Conservation (phyloP, 495 filamentous ascomycete species). For the Chaetomium cochliodes region DNA sequence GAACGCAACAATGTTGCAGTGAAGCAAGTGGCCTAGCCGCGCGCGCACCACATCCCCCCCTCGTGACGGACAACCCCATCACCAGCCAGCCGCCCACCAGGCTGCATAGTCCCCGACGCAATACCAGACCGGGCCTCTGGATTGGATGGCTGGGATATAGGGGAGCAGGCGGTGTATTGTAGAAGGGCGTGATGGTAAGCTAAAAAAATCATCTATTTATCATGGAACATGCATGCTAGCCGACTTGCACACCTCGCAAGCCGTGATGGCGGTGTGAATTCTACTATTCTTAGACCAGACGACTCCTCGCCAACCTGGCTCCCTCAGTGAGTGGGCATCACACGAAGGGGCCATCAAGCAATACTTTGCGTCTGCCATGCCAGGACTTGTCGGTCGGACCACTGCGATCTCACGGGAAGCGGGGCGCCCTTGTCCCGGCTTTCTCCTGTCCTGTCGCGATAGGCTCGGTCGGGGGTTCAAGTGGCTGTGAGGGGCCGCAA, state of each 20-base stretch:
- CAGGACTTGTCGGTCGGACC: no score
- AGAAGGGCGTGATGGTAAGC: neutral
- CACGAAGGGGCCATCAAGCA: no score
- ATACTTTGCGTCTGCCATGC: no score
- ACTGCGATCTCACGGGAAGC: no score
- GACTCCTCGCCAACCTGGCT: no score
- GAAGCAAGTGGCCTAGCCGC: neutral
- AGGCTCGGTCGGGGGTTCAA: no score
- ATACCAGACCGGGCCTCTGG: neutral
- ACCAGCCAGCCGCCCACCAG: constrained; percentile 3
- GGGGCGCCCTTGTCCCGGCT: no score
- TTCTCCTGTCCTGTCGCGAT: no score
- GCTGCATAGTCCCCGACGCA: neutral
- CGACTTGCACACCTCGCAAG: neutral
- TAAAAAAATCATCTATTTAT: no score
- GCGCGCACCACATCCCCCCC: neutral
- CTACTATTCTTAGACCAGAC: no score
- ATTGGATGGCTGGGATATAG: neutral
- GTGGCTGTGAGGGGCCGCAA: no score
- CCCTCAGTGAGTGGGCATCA: no score
- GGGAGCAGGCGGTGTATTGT: neutral
- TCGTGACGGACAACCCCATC: neutral
- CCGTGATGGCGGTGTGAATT: neutral
- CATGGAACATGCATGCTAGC: neutral
- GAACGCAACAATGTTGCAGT: neutral